phyloP scores from a whole-genome alignment of 2,329 filamentous ascomycete genomes.

The Ceratocystis lukuohia region DNA sequence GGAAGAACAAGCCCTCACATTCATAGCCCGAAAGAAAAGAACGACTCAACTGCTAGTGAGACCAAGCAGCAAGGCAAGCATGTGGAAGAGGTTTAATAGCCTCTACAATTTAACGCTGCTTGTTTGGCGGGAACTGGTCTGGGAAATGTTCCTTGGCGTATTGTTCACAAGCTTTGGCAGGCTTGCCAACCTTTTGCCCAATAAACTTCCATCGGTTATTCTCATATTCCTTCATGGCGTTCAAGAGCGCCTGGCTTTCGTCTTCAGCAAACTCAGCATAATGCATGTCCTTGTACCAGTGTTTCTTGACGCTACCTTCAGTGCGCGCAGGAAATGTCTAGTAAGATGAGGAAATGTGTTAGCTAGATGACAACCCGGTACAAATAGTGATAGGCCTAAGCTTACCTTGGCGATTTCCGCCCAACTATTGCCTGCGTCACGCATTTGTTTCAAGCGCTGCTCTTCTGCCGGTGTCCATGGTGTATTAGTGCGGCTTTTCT shows the following conservation, averaged over 20 bases:
- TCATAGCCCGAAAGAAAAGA: neutral
- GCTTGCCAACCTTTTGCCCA: slow-evolving; percentile 92
- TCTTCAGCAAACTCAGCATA: slow-evolving; percentile 97
- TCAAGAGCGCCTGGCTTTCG: slow-evolving; percentile 72
- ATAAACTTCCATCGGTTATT: slow-evolving; percentile 98
- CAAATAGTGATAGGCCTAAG: slow-evolving; percentile 25
- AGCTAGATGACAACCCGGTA: neutral
- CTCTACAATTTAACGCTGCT: slow-evolving; percentile 12
- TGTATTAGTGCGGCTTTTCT: slow-evolving; percentile 96
- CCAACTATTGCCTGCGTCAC: slow-evolving; percentile 88
- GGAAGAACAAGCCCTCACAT: neutral
- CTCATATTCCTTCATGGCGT: slow-evolving; percentile 97
- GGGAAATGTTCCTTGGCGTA: slow-evolving; percentile 93
- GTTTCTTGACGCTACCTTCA: slow-evolving; percentile 97
- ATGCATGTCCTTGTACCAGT: slow-evolving; percentile 99
- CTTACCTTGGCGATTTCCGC: slow-evolving; percentile 98
- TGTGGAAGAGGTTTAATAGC: neutral
- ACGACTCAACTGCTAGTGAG: neutral
- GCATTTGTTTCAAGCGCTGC: slow-evolving; percentile 81
- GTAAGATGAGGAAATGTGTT: neutral
- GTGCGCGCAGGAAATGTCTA: slow-evolving; percentile 86
- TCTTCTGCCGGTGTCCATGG: slow-evolving; percentile 96
- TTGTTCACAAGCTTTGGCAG: slow-evolving; percentile 71
- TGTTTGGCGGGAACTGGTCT: slow-evolving; percentile 24
- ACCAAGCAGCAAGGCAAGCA: too few species aligned